Percentiles rank a stretch among this genome's conserved stretches.
phyloP scores from a whole-genome alignment of 1,284 basidiomycete genomes.

The Chalciporus sp. region DNA sequence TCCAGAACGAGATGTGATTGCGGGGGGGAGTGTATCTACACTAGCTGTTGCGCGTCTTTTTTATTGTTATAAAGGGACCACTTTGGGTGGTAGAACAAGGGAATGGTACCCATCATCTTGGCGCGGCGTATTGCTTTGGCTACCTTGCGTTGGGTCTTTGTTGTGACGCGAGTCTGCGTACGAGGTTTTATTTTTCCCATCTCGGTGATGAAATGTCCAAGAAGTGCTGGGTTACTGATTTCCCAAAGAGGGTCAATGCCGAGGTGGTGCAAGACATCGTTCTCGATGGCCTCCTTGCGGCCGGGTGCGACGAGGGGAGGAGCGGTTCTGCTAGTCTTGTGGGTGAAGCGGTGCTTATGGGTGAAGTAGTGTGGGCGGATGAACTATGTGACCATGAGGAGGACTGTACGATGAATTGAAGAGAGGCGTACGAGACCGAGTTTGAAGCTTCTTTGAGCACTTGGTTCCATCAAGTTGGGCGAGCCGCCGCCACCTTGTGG shows the following conservation, averaged over 20 bases:
- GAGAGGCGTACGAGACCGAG: constrained; percentile 19
- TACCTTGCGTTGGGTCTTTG: constrained; percentile 78
- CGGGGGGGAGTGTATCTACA: background rate
- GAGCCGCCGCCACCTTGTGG: background rate
- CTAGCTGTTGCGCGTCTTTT: background rate
- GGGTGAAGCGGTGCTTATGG: constrained; percentile 40
- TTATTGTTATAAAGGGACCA: too few species aligned
- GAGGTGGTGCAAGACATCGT: constrained; percentile 73
- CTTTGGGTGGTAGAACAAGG: constrained; percentile 55
- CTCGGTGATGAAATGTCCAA: constrained; percentile 71
- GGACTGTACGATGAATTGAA: background rate
- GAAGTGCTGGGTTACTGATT: constrained; percentile 67
- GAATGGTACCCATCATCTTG: constrained; percentile 91
- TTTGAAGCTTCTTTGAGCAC: constrained; percentile 29
- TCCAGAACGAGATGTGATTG: background rate
- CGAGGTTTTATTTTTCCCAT: constrained; percentile 87
- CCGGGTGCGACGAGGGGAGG: constrained; percentile 52
- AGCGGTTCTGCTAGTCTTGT: constrained; percentile 24
- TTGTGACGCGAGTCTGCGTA: constrained; percentile 74
- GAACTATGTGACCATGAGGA: constrained; percentile 35
- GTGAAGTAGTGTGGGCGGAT: constrained; percentile 49
- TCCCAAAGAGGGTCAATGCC: constrained; percentile 71
- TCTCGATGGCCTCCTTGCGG: constrained; percentile 46
- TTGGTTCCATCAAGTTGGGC: constrained; percentile 25
- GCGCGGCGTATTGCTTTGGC: constrained; percentile 91